These are phyloP conservation scores for Coemansia guatemalensis DNA, from an alignment of 192 early-diverging fungal genomes.

Conservation along the genomic window DNA sequence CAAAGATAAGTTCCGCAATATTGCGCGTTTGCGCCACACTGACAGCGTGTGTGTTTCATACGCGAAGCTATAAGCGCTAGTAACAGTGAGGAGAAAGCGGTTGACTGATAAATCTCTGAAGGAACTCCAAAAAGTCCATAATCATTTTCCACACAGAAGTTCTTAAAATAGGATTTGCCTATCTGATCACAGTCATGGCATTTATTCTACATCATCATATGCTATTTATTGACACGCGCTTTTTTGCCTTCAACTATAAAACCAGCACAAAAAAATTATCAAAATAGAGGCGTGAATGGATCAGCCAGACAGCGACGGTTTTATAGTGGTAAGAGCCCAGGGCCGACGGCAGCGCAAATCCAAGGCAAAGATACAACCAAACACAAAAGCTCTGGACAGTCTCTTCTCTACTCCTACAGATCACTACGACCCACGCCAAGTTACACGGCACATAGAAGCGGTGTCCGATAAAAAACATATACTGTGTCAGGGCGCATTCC, in stretches of 20 bases:
- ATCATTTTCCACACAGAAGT: neutral
- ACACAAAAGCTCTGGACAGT: neutral
- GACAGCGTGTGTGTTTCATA: no score
- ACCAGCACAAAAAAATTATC: neutral
- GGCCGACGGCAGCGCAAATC: neutral
- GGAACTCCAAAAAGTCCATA: neutral
- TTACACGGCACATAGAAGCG: conserved; percentile 4
- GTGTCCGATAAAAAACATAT: conserved; percentile 14
- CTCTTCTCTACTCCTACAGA: neutral
- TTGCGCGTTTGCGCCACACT: no score
- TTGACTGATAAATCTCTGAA: no score
- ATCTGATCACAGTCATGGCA: neutral
- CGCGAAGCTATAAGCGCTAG: no score
- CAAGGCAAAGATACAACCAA: conserved; percentile 4
- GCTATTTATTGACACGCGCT: neutral
- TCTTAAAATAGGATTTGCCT: neutral
- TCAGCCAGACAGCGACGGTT: conserved; percentile 9
- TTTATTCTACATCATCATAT: neutral
- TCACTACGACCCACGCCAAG: neutral
- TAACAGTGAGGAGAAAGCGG: no score
- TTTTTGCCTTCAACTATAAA: neutral
- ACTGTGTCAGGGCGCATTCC: conserved; percentile 17
- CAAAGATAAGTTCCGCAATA: no score
- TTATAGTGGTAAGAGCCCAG: conserved; percentile 13
- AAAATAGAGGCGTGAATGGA: neutral